Conservation (phyloP, 208 protist species). For the Acanthamoeba lugdunensis region DNA sequence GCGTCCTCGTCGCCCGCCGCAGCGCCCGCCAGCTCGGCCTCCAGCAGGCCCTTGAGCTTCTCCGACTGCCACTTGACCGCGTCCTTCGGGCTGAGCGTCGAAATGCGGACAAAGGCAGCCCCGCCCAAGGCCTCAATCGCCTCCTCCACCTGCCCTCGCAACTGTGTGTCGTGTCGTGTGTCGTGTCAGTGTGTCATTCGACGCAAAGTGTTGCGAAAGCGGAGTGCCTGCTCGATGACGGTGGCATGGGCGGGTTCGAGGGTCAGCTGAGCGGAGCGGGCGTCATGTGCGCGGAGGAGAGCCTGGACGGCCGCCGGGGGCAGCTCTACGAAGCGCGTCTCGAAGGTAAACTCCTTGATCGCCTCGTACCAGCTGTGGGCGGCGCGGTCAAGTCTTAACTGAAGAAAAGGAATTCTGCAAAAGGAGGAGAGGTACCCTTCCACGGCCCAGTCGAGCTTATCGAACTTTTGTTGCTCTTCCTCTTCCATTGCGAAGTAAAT, state of each 20-base stretch:
- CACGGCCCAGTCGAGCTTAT: constrained; percentile 6
- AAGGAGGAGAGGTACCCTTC: too few relatives aligned
- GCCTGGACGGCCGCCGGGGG: not conserved
- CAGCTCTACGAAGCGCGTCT: constrained; percentile 20
- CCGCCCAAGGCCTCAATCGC: not conserved
- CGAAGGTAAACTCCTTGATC: constrained; percentile 21
- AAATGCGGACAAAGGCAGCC: not conserved
- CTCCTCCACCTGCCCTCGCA: not conserved
- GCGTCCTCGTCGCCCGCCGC: not conserved
- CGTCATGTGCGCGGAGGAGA: not conserved
- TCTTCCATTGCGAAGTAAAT: not conserved
- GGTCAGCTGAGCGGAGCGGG: not conserved
- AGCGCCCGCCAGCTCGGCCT: not conserved
- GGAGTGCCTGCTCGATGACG: constrained; percentile 10
- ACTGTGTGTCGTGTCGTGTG: not conserved
- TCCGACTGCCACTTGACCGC: constrained; percentile 55
- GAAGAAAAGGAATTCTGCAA: too few relatives aligned
- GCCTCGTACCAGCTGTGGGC: constrained; percentile 23
- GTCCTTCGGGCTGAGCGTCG: constrained; percentile 26
- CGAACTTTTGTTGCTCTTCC: not conserved
- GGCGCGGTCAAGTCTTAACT: not conserved
- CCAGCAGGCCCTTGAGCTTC: constrained; percentile 31
- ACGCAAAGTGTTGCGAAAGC: too few relatives aligned
- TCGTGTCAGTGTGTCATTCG: too few relatives aligned
- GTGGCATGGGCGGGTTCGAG: not conserved